Percentiles rank a stretch among this genome's conserved stretches.
Conservation (phyloP, 1,284 basidiomycete genomes). For the Heterobasidion occidentale region DNA sequence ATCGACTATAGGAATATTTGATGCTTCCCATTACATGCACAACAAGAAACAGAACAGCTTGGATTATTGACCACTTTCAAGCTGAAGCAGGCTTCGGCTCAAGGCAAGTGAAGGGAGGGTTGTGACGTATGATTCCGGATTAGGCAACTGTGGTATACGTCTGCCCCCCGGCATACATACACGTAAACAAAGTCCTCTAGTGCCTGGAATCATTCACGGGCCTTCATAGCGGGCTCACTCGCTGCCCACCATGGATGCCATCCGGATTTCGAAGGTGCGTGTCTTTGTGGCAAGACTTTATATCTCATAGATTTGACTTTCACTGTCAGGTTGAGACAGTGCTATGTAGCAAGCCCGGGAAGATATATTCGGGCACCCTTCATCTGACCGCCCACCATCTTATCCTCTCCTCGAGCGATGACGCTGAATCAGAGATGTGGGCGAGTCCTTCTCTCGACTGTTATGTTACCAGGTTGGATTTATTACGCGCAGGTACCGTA, state of each 20-base stretch:
- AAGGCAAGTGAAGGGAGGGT: no score
- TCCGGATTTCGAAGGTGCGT: slow-evolving; percentile 59
- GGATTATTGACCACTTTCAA: no score
- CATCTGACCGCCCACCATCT: slow-evolving; percentile 94
- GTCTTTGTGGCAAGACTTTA: not conserved
- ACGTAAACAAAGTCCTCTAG: not conserved
- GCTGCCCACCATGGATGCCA: slow-evolving; percentile 48
- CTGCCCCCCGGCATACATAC: not conserved
- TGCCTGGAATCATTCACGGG: not conserved
- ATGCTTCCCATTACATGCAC: no score
- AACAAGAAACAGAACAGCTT: no score
- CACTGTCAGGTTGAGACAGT: slow-evolving; percentile 68
- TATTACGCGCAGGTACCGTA: slow-evolving; percentile 63
- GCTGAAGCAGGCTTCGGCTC: no score
- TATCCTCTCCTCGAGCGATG: slow-evolving; percentile 72
- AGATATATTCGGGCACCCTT: slow-evolving; percentile 61
- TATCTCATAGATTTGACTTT: not conserved
- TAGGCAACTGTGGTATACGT: not conserved
- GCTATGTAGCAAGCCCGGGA: slow-evolving; percentile 57
- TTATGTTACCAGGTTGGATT: slow-evolving; percentile 7
- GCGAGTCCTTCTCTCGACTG: slow-evolving; percentile 37
- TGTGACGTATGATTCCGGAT: slow-evolving; percentile 8
- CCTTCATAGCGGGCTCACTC: not conserved
- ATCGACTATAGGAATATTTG: no score
- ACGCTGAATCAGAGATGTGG: slow-evolving; percentile 65